Conservation (phyloP, 768 basidiomycete species). For the Phanerochaete sordida region DNA sequence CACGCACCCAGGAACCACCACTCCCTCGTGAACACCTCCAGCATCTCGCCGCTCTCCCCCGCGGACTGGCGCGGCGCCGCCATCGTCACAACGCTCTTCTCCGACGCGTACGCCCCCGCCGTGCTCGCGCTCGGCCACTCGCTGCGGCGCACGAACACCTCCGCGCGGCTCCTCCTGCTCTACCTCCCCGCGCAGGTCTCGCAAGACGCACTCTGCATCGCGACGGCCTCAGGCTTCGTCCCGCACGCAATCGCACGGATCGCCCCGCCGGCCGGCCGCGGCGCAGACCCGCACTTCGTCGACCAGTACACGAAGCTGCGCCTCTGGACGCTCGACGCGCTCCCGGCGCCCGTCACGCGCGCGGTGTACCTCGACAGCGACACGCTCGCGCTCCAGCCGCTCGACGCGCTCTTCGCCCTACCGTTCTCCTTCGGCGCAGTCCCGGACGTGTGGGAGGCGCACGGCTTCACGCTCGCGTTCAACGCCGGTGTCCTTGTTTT, state of each 20-base stretch:
- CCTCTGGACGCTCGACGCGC: slow-evolving; percentile 35
- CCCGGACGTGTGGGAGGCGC: slow-evolving; percentile 33
- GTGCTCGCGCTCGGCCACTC: slow-evolving; percentile 31
- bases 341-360: slow-evolving; percentile 22
- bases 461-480: slow-evolving; percentile 34
- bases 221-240: slow-evolving; percentile 35
- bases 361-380: slow-evolving; percentile 42
- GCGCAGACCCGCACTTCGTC: slow-evolving; percentile 31
- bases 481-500: slow-evolving; percentile 39
- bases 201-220: slow-evolving; percentile 35
- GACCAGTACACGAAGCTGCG: slow-evolving; percentile 44
- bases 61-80: slow-evolving; percentile 12
- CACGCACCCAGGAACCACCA: background rate
- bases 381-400: slow-evolving; percentile 37
- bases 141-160: slow-evolving; percentile 26
- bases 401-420: slow-evolving; percentile 41
- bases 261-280: slow-evolving; percentile 37
- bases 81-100: slow-evolving; percentile 29
- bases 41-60: background rate
- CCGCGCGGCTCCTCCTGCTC: slow-evolving; percentile 29
- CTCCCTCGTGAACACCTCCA: background rate
- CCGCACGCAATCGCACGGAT: slow-evolving; percentile 33
- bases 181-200: slow-evolving; percentile 36
- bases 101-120: slow-evolving; percentile 28
- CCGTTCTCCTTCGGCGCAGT: slow-evolving; percentile 40